Percentiles rank a stretch among this genome's conserved stretches.
These are phyloP conservation scores for Termitomyces heimii DNA, from an alignment of 768 basidiomycete genomes.

Conservation along the genomic window DNA sequence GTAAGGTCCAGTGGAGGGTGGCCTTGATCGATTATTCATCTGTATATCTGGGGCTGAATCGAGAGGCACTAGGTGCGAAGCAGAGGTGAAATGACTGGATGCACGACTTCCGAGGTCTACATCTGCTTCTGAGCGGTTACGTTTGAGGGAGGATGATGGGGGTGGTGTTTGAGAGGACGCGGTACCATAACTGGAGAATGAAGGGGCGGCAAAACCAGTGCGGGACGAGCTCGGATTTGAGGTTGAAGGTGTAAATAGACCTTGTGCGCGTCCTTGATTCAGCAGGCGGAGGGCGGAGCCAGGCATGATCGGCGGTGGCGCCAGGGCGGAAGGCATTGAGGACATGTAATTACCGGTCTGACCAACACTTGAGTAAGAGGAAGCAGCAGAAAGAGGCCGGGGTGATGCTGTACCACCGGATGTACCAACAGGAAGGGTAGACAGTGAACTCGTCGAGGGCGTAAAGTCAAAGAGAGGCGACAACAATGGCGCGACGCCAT, in stretches of 20 bases:
- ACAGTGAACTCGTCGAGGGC: conserved; percentile 65
- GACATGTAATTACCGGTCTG: conserved; percentile 37
- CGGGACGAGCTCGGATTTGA: conserved; percentile 44
- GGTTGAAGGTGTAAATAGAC: conserved; percentile 81
- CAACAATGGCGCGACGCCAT: conserved; percentile 84
- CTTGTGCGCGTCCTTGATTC: conserved; percentile 83
- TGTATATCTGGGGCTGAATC: conserved; percentile 35
- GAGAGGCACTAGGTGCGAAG: conserved; percentile 18
- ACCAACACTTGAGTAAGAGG: conserved; percentile 57
- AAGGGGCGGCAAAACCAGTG: conserved; percentile 48
- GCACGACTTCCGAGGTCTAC: conserved; percentile 30
- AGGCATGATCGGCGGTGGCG: conserved; percentile 82
- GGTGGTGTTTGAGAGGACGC: conserved; percentile 49
- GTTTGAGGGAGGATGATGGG: conserved; percentile 44
- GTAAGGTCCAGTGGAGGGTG: conserved; percentile 43
- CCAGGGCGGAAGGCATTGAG: conserved; percentile 48
- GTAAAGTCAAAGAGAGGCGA: conserved; percentile 91
- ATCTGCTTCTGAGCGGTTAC: conserved; percentile 65
- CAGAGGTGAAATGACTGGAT: conserved; percentile 12
- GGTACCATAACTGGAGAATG: conserved; percentile 43
- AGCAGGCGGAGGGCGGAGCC: conserved; percentile 80
- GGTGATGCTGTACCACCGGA: conserved; percentile 46
- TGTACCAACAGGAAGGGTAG: conserved; percentile 55
- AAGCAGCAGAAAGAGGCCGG: conserved; percentile 62
- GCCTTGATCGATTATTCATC: conserved; percentile 41